phyloP scores from a whole-genome alignment of 768 basidiomycete genomes.

The Lactifluus volemus region DNA sequence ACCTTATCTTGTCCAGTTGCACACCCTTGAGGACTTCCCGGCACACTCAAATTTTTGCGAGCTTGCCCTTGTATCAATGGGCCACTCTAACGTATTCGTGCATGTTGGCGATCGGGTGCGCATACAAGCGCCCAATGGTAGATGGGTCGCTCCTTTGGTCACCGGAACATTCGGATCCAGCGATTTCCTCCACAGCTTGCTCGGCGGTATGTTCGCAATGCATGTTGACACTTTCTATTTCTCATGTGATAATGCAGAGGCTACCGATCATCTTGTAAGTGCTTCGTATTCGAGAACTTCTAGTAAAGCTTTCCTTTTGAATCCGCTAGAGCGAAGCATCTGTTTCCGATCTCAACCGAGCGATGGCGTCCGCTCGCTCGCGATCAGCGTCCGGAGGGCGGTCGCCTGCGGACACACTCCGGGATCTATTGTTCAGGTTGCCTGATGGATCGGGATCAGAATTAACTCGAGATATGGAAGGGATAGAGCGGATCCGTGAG shows the following conservation, averaged over 20 bases:
- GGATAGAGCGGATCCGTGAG: conserved; percentile 48
- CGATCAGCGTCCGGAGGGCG: conserved; percentile 26
- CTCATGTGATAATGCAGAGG: conserved; percentile 33
- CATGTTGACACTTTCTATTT: background rate
- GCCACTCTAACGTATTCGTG: conserved; percentile 67
- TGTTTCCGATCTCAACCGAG: conserved; percentile 77
- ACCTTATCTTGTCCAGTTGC: conserved; percentile 37
- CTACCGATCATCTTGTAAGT: conserved; percentile 52
- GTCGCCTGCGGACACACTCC: conserved; percentile 40
- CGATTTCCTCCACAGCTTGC: conserved; percentile 71
- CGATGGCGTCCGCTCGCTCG: conserved; percentile 62
- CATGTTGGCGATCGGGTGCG: conserved; percentile 81
- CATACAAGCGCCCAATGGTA: conserved; percentile 66
- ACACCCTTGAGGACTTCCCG: conserved; percentile 79
- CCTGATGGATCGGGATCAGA: conserved; percentile 55
- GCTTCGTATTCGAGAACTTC: background rate
- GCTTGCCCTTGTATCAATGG: conserved; percentile 64
- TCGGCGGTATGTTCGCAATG: conserved; percentile 47
- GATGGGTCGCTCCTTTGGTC: conserved; percentile 70
- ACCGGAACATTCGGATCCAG: conserved; percentile 76
- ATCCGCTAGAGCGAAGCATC: conserved; percentile 45
- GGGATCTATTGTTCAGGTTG: conserved; percentile 50
- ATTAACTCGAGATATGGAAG: conserved; percentile 59
- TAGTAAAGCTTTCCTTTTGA: background rate
- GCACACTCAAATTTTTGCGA: conserved; percentile 92